phyloP scores from a whole-genome alignment of 495 filamentous ascomycete genomes.

The Oidiodendron maius region DNA sequence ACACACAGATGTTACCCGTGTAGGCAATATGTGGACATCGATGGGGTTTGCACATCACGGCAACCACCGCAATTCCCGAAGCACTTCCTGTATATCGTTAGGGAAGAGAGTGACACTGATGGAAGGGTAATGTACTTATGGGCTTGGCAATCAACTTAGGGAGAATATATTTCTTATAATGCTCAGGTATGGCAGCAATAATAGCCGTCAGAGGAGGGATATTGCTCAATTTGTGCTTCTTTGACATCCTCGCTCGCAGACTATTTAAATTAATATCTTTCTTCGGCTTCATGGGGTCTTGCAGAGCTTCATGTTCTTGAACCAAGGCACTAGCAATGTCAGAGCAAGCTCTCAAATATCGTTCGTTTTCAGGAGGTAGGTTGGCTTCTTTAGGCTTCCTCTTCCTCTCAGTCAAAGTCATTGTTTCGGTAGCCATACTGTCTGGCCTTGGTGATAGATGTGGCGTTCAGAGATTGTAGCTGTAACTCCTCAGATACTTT shows the following conservation, averaged over 20 bases:
- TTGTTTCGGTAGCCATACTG: constrained; percentile 57
- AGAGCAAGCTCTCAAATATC: constrained; percentile 87
- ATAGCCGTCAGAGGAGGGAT: constrained; percentile 93
- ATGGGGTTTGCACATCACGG: constrained; percentile 99
- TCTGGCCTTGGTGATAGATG: too few relatives aligned
- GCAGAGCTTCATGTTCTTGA: constrained; percentile 78
- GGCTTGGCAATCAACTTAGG: constrained; percentile 95
- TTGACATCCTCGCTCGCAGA: constrained; percentile 79
- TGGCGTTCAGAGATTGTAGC: too few relatives aligned
- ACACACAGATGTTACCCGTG: constrained; percentile 98
- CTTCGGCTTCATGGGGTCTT: constrained; percentile 61
- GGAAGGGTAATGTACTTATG: constrained; percentile 55
- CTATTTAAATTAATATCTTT: constrained; percentile 92
- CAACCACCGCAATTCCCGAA: constrained; percentile 97
- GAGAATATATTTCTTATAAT: constrained; percentile 98
- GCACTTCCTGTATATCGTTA: constrained; percentile 56
- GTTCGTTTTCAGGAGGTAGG: constrained; percentile 84
- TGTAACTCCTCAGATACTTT: neutral
- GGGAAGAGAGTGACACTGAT: constrained; percentile 7
- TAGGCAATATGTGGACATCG: constrained; percentile 95
- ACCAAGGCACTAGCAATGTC: constrained; percentile 92
- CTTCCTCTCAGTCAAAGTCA: constrained; percentile 49
- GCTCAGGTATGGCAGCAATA: constrained; percentile 93
- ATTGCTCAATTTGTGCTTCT: constrained; percentile 79
- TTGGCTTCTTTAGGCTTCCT: constrained; percentile 63